Base-by-base conservation (phyloP, 179 eudicot species). In the Spergularia azorica region DNA sequence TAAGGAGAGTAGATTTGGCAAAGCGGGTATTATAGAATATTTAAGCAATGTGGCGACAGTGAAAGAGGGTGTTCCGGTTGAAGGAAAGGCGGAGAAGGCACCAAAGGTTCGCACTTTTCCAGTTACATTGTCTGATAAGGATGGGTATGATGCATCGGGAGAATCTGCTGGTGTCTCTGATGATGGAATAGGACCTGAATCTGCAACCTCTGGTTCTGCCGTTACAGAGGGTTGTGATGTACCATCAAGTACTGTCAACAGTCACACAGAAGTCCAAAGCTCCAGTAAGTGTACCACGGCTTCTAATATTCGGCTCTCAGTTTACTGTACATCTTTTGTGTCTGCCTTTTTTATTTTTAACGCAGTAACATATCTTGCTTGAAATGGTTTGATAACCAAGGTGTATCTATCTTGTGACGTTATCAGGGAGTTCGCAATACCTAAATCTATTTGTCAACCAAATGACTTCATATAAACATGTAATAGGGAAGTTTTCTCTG, bases 51-150 rank as follows among this genome's bases (percentile, higher is more conserved):
- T 80, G 63, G 81, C 80, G 59, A 69, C 79, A 15, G 79, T 63
- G 10, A 78, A 71, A 70, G 86, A 84, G 67, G 63, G 69, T 67
- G 72, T 73, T 56, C 57, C 79, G 15, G 74, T 64, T 61, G 83
- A 82, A 77, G 87, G 83, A 2, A 84, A 72, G 71, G 81, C 39
- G 8, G 87, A 85, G 32, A 85, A 83, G 63, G 59, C 71, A 18
- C 77, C 73, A 52, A 85, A 84, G 69, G 43, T 71, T 56, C 79
- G 86, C 65, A 80, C 87, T 1, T 83, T 89, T 79, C 90, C 90
- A 11, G 90, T 80, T 55, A 80, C 77, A 56, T 78, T 85, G 75
- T 80, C 85, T 63, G 92, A 84, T 21, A 89, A 80, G 81, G 88
- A 87, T 75, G 87, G 87, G 48, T 79, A 72, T 79, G 89, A 80